Evolutionary conservation across 2,329 filamentous ascomycete species (phyloP), one percentile per base, ranked within the genome.

Genomic region (Diplodia scrobiculata): DNA sequence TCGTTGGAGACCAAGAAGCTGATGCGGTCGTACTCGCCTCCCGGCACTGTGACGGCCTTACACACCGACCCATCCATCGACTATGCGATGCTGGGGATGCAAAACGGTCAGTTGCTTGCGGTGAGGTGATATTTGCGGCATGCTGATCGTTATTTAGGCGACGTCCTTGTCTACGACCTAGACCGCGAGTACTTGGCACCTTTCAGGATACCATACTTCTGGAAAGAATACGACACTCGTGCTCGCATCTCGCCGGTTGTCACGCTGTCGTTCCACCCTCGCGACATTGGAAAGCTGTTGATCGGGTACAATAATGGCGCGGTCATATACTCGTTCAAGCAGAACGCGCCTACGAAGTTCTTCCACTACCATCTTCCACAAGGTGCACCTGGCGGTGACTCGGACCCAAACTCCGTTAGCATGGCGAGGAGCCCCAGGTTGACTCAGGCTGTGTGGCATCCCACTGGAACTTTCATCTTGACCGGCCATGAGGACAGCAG

Each of bases 321-420:
- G 5, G 91, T 91, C 54, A 85, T 95, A 68, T 99, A 96, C 78
- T 96, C 92, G 2, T 96, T 99, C 83, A 98, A 99, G 80, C 90
- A 96, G 76, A 93, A 92, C 73, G 84, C 88, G 67, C 84, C 91
- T 0, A 81, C 88, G 54, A 89, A 90, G 69, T 96, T 87, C 78
- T 92, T 96, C 72, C 85, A 93, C 70, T 98, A 98, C 76, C 84
- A 89, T 67, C 77, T 98, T 2, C 91, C 92, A 0, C 83, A 86
- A 11, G 92, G 93, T 17, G 93, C 94, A 3, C 90, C 91, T 0
- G 94, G 94, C n/a, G 92, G 79, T 67, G 87, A 88, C 74, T 81
- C 84, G 11, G 90, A 92, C 73, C 86, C 87, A 32, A 79, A 84
- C 47, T 83, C 84, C 6, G 79, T 87, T 41, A 86, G 88, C 66